Base-by-base conservation (phyloP, 2,329 filamentous ascomycete genomes). In the Fusarium aywerte region DNA sequence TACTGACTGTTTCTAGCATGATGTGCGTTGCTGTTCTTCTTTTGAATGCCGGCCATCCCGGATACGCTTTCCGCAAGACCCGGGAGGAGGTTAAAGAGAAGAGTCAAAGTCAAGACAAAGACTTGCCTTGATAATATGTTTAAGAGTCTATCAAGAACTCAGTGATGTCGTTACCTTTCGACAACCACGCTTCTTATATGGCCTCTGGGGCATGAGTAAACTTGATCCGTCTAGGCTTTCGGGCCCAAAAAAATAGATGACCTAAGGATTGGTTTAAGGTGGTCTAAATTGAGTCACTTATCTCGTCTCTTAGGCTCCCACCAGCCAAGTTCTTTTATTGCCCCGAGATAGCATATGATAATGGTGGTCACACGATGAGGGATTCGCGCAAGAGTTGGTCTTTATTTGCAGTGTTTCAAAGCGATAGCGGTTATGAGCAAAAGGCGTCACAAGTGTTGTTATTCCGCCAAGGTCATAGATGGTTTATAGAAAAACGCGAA, bases 31-130 rank as follows among this genome's bases (percentile, higher is more conserved):
- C 68, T 20, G 67, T 67, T 27, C 38, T 71, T 20, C 55, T 66
- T 25, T 29, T 73, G 44, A 73, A 71, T n/a, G 58, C 48, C 27
- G 70, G 70, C 5, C 70, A 73, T 7, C 70, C 70, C 4, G 70
- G 68, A 32, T 61, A 44, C 42, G 68, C 52, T 21, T 65, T 72
- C 20, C 50, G 38, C 15, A 36, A 43, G 10, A 43, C 38, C 4
- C 48, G 43, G 8, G 42, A 59, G 29, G 15, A 42, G 10, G 15
- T 44, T 18, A 36, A 36, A 25, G 60, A 64, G 27, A 57, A 53
- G 15, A 66, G 48, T 2, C 52, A 57, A 9, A 57, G 45, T 2
- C 52, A 56, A 33, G 58, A 52, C 11, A 32, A 59, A 15, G 52
- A 53, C 16, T 35, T 32, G 39, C 16, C 16, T 15, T 48, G 15